Conservation (phyloP, 129 eudicot species). For the Flaveria linearis region DNA sequence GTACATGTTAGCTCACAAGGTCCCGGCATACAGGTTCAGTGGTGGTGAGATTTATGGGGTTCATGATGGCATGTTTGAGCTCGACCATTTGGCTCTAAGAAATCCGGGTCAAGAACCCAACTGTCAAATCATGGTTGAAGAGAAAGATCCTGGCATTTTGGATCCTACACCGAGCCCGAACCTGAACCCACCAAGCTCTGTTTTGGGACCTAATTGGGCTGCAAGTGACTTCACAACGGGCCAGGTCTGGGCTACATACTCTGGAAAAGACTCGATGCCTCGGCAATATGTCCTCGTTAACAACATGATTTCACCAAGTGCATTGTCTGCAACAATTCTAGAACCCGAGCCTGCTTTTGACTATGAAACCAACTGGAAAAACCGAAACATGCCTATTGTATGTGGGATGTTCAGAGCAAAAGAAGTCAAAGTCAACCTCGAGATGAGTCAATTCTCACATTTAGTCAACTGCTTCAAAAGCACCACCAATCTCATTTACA, state of each 20-base stretch:
- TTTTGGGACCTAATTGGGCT: conserved; percentile 47
- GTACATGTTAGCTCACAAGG: conserved; percentile 55
- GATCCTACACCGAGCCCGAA: conserved; percentile 12
- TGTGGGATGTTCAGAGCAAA: conserved; percentile 54
- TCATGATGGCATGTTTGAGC: conserved; percentile 51
- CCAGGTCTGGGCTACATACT: conserved; percentile 61
- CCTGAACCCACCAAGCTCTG: conserved; percentile 15
- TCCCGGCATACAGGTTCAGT: conserved; percentile 50
- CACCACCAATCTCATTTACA: conserved; percentile 37
- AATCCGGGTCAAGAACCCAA: conserved; percentile 26
- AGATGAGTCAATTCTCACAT: conserved; percentile 52
- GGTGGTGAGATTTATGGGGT: conserved; percentile 55
- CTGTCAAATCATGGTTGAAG: conserved; percentile 14
- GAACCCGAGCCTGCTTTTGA: conserved; percentile 45
- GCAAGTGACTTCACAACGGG: conserved; percentile 47
- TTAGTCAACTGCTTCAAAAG: conserved; percentile 45
- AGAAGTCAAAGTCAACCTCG: conserved; percentile 33
- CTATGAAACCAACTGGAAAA: conserved; percentile 39
- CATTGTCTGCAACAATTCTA: conserved; percentile 42
- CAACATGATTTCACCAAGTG: conserved; percentile 39
- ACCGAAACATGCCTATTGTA: conserved; percentile 43
- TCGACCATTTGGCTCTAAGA: conserved; percentile 48
- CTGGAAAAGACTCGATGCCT: conserved; percentile 55
- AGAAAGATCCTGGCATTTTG: conserved; percentile 28
- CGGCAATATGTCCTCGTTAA: conserved; percentile 48